These are phyloP conservation scores for Neurospora sp. DNA, from an alignment of 2,329 filamentous ascomycete genomes.

Conservation along the genomic window DNA sequence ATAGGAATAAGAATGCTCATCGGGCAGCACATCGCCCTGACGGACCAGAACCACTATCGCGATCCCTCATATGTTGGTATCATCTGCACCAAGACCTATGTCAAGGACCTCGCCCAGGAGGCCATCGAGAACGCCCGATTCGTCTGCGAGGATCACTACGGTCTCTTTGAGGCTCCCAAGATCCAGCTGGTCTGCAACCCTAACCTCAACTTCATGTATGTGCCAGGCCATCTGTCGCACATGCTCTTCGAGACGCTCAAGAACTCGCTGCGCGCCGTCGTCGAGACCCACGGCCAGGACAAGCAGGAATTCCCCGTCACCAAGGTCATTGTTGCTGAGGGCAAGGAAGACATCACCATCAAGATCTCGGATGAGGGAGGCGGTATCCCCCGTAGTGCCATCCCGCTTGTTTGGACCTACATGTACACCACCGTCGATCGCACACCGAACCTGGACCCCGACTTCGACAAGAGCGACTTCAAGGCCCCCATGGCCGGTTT, in stretches of 20 bases:
- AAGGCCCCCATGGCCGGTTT: slow-evolving; percentile 99
- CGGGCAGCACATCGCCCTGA: slow-evolving; percentile 93
- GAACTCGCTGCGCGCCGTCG: slow-evolving; percentile 93
- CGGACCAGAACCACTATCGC: slow-evolving; percentile 79
- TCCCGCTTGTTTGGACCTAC: slow-evolving; percentile 98
- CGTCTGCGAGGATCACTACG: slow-evolving; percentile 97
- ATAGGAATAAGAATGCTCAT: slow-evolving; percentile 99
- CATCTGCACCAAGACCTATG: slow-evolving; percentile 98
- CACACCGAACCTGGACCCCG: slow-evolving; percentile 87
- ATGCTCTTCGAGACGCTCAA: slow-evolving; percentile 99
- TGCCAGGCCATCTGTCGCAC: slow-evolving; percentile 94
- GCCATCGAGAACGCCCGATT: slow-evolving; percentile 99
- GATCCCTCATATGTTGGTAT: slow-evolving; percentile 96
- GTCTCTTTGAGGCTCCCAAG: slow-evolving; percentile 91
- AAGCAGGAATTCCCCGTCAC: slow-evolving; percentile 94
- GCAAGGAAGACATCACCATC: slow-evolving; percentile 97
- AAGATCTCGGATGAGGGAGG: slow-evolving; percentile 96
- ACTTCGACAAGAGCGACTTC: slow-evolving; percentile 98
- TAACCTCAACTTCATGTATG: slow-evolving; percentile 97
- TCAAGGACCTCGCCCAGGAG: slow-evolving; percentile 87
- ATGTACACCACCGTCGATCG: slow-evolving; percentile 99
- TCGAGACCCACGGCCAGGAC: slow-evolving; percentile 89
- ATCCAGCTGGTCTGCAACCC: slow-evolving; percentile 94
- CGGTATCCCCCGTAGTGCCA: slow-evolving; percentile 84
- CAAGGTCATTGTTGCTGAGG: slow-evolving; percentile 95